Evolutionary conservation across 306 rosid genomes (phyloP).

Genomic region (Cajanus cajan): DNA sequence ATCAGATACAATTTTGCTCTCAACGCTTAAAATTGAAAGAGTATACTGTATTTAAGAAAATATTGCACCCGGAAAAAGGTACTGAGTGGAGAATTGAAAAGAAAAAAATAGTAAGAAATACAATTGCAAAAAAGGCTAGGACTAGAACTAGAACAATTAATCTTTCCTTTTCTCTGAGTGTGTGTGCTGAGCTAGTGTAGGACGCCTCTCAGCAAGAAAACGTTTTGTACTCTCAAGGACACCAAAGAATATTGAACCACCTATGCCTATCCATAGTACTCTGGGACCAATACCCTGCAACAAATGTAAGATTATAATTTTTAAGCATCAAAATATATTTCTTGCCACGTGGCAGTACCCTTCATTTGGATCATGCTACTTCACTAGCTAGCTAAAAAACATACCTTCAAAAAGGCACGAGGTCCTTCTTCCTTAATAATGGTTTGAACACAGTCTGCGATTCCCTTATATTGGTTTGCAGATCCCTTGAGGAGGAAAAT

Average conservation of each 20-base stretch:
- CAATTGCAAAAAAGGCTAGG: not conserved
- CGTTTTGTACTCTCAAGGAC: constrained; percentile 76
- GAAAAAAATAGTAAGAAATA: not conserved
- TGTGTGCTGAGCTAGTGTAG: constrained; percentile 1
- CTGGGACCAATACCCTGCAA: constrained; percentile 74
- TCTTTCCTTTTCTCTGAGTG: constrained; percentile 12
- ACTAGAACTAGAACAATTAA: not conserved
- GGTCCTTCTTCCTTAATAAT: constrained; percentile 90
- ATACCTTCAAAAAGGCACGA: constrained; percentile 76
- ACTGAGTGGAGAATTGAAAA: not conserved
- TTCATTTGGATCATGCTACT: constrained; percentile 20
- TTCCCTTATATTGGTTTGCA: constrained; percentile 77
- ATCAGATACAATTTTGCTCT: not conserved
- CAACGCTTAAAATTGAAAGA: not conserved
- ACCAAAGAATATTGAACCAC: constrained; percentile 81
- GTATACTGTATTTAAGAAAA: not conserved
- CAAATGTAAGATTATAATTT: not conserved
- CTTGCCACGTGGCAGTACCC: not conserved
- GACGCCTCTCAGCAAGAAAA: constrained; percentile 54
- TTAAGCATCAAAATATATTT: not conserved
- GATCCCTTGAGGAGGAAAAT: constrained; percentile 61
- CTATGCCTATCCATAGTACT: constrained; percentile 85
- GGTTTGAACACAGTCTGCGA: constrained; percentile 88
- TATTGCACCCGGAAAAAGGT: not conserved
- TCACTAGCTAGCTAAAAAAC: constrained; percentile 14